A percentile compares a stretch with the other conserved stretches of the same genome.
These are phyloP conservation scores for Leishmania gerbilli DNA, from an alignment of 208 protist genomes.

Conservation along the genomic window DNA sequence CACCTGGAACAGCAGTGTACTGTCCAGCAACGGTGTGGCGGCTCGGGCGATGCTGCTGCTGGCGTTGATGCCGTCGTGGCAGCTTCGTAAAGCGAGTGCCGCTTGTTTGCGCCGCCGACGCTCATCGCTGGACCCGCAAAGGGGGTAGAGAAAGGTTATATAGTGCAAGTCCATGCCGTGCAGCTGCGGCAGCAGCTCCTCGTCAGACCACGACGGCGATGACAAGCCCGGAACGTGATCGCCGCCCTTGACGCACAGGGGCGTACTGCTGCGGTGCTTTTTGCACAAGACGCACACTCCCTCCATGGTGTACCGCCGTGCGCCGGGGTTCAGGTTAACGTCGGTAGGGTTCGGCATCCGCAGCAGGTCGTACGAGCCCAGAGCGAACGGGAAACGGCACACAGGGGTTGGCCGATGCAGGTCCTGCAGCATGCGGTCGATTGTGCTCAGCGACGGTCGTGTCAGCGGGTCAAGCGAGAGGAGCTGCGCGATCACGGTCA, in stretches of 20 bases:
- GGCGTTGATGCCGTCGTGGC: conserved; percentile 4
- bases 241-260: conserved; percentile 29
- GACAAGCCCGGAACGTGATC: conserved; percentile 54
- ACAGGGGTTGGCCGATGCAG: conserved; percentile 61
- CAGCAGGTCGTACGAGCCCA: conserved; percentile 64
- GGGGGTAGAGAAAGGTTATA: conserved; percentile 64
- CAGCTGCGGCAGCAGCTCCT: conserved; percentile 61
- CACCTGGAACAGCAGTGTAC: conserved; percentile 55
- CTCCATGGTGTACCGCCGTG: conserved; percentile 51
- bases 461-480: conserved; percentile 67
- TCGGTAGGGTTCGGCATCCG: conserved; percentile 35
- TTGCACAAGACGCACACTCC: conserved; percentile 57
- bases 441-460: conserved; percentile 44
- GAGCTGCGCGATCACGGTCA: conserved; percentile 54
- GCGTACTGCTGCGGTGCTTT: conserved; percentile 27
- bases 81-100: conserved; percentile 37
- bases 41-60: conserved; percentile 7
- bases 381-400: conserved; percentile 70
- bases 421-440: conserved; percentile 58
- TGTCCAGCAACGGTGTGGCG: conserved; percentile 32
- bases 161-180: conserved; percentile 6
- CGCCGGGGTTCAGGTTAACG: conserved; percentile 49
- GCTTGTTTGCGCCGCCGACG: conserved; percentile 44
- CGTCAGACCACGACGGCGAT: conserved; percentile 60
- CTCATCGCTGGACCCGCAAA: conserved; percentile 40